phyloP scores from a whole-genome alignment of 108 stramenopile genomes.

The Conticribra guillardii region DNA sequence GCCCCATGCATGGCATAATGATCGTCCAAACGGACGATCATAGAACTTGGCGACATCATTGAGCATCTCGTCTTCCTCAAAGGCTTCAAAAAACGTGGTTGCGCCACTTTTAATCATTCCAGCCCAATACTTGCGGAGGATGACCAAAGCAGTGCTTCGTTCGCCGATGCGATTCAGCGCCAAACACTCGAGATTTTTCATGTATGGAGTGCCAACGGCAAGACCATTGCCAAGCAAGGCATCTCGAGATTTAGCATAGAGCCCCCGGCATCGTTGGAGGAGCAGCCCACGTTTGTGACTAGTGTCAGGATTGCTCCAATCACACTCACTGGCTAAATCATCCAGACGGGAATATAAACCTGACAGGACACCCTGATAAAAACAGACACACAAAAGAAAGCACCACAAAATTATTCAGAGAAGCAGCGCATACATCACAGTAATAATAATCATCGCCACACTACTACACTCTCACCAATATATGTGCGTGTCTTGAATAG shows the following conservation, averaged over 20 bases:
- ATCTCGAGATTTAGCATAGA: slow-evolving; percentile 14
- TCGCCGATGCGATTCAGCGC: slow-evolving; percentile 27
- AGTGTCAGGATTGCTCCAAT: slow-evolving; percentile 34
- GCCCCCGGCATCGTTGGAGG: slow-evolving; percentile 11
- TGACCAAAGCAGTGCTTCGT: slow-evolving; percentile 18
- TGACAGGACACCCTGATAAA: slow-evolving; percentile 41
- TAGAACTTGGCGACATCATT: slow-evolving; percentile 39
- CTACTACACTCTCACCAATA: too few relatives aligned
- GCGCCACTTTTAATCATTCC: slow-evolving; percentile 41
- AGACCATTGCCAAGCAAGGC: slow-evolving; percentile 19
- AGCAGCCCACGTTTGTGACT: slow-evolving; percentile 22
- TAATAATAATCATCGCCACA: too few relatives aligned
- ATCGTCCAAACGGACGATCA: slow-evolving; percentile 36
- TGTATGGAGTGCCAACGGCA: slow-evolving; percentile 41
- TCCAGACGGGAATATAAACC: slow-evolving; percentile 39
- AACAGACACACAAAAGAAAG: too few relatives aligned
- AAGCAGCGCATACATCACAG: too few relatives aligned
- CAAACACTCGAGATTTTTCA: slow-evolving; percentile 43
- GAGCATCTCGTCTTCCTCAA: slow-evolving; percentile 17
- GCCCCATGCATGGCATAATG: slow-evolving; percentile 50
- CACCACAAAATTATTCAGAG: too few relatives aligned
- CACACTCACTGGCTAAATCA: slow-evolving; percentile 33
- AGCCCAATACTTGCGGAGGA: slow-evolving; percentile 40
- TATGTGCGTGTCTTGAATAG: slow-evolving; percentile 34
- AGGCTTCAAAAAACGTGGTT: slow-evolving; percentile 53